These are phyloP conservation scores for Citrullus amarus DNA, from an alignment of 306 rosid genomes.

Conservation along the genomic window DNA sequence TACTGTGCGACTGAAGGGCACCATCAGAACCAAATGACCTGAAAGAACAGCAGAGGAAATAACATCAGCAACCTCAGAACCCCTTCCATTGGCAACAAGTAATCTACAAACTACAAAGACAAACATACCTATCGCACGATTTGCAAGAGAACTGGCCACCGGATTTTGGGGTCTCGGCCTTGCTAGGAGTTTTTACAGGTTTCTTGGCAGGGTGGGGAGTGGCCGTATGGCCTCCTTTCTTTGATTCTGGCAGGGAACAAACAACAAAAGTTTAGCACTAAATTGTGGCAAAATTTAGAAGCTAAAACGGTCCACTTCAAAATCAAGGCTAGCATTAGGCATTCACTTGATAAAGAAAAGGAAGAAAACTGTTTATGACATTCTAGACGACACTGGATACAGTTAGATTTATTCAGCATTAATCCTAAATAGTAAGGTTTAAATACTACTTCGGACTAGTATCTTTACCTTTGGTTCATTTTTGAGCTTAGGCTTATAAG, in stretches of 20 bases:
- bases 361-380: neutral
- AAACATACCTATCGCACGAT: constrained; percentile 53
- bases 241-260: constrained; percentile 27
- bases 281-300: neutral
- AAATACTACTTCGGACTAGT: too few species aligned
- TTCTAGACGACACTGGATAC: neutral
- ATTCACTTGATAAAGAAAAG: neutral
- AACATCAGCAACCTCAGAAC: neutral
- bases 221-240: constrained; percentile 49
- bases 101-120: neutral
- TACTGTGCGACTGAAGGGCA: constrained; percentile 60
- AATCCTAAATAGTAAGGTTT: too few species aligned
- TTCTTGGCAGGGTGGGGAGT: constrained; percentile 86
- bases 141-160: constrained; percentile 45
- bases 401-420: too few species aligned
- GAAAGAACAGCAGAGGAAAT: neutral
- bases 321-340: neutral
- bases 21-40: constrained; percentile 50
- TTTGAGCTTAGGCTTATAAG: too few species aligned
- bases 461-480: too few species aligned
- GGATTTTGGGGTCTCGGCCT: constrained; percentile 50
- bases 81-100: neutral
- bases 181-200: constrained; percentile 32
- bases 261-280: neutral
- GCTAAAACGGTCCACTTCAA: neutral